Evolutionary conservation across 2,329 filamentous ascomycete species (phyloP).

Genomic region (Cladosporium oxysporum): DNA sequence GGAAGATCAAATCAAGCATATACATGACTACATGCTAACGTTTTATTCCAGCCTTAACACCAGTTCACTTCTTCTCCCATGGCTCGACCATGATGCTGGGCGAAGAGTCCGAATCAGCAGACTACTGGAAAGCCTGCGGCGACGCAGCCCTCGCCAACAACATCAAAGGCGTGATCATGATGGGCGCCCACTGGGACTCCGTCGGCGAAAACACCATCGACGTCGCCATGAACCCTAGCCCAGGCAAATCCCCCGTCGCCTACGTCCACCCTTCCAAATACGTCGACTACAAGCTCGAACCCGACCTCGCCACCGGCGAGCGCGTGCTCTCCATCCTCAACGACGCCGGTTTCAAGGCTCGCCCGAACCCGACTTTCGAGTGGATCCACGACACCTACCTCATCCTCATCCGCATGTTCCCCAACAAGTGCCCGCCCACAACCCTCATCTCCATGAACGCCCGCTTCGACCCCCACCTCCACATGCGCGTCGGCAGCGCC

Average conservation of each 20-base stretch:
- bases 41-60: constrained; percentile 42
- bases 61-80: constrained; percentile 69
- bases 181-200: constrained; percentile 65
- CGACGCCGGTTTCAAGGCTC: constrained; percentile 56
- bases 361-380: constrained; percentile 59
- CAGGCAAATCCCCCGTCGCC: constrained; percentile 64
- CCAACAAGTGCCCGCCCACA: constrained; percentile 63
- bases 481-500: constrained; percentile 59
- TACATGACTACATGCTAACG: not conserved
- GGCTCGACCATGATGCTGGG: constrained; percentile 73
- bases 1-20: not conserved
- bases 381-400: constrained; percentile 75
- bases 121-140: constrained; percentile 67
- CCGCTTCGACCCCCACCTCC: constrained; percentile 58
- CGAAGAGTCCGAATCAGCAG: constrained; percentile 61
- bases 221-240: constrained; percentile 61
- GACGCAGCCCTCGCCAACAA: constrained; percentile 61
- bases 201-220: constrained; percentile 56
- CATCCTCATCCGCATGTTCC: constrained; percentile 70
- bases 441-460: constrained; percentile 60
- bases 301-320: constrained; percentile 57
- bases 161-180: constrained; percentile 66
- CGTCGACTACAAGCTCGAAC: constrained; percentile 60
- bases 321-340: constrained; percentile 54
- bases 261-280: constrained; percentile 69